Conservation (phyloP, 73 alveolate genomes). For the Symbiodinium natans region DNA sequence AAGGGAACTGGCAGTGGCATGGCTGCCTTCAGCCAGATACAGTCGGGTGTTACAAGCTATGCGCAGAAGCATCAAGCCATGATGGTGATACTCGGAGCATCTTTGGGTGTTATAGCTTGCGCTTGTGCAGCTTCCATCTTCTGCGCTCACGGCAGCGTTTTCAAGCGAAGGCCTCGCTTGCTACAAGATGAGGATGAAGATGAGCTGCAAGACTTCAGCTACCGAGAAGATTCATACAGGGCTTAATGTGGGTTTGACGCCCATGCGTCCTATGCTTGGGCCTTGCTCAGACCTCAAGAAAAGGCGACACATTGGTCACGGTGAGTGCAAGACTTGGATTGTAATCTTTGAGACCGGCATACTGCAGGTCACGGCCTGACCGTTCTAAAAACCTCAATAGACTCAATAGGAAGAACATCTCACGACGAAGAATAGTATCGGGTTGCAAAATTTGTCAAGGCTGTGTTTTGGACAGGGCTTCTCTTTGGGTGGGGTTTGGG, state of each 20-base stretch:
- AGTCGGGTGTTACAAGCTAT: constrained; percentile 27
- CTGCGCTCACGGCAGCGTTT: neutral
- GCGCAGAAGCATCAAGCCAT: constrained; percentile 22
- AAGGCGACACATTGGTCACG: no score
- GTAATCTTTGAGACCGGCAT: no score
- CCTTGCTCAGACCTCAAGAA: neutral
- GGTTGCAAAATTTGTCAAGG: no score
- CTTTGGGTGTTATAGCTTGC: neutral
- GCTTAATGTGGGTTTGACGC: no score
- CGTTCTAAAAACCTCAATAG: no score
- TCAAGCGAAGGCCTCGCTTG: neutral
- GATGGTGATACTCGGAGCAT: neutral
- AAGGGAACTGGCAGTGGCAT: constrained; percentile 28
- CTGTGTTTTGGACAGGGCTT: no score
- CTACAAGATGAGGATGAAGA: constrained; percentile 1
- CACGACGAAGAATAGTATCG: no score
- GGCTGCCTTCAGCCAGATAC: neutral
- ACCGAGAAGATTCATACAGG: constrained; percentile 2
- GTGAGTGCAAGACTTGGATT: no score
- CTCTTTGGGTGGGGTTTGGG: no score
- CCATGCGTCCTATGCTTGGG: no score
- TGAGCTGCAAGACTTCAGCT: neutral
- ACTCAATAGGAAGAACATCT: no score
- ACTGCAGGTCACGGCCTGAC: no score
- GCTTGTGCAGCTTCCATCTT: neutral